phyloP scores from a whole-genome alignment of 768 basidiomycete genomes.

The Mycena belliarum region DNA sequence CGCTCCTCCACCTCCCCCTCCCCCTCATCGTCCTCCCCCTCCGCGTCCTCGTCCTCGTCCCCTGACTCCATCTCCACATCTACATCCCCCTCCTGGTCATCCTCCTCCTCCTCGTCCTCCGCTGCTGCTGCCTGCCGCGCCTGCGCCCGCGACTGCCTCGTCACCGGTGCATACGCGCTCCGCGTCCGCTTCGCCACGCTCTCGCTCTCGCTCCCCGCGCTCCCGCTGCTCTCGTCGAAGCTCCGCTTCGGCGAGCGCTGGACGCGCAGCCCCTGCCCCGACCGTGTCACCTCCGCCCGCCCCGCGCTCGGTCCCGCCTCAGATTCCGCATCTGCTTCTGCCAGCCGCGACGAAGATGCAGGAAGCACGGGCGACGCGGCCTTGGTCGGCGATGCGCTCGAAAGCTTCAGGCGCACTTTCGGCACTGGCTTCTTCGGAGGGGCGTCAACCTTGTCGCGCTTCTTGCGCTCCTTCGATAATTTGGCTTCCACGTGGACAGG shows the following conservation, averaged over 20 bases:
- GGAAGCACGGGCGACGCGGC: constrained; percentile 19
- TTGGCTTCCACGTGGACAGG: constrained; percentile 33
- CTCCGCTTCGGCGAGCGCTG: constrained; percentile 55
- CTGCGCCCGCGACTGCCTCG: neutral
- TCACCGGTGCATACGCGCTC: constrained; percentile 23
- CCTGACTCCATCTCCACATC: constrained; percentile 21
- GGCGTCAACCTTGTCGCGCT: constrained; percentile 17
- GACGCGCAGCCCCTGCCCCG: constrained; percentile 24
- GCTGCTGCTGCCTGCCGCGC: neutral
- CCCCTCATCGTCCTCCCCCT: constrained; percentile 22
- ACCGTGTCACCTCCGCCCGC: neutral
- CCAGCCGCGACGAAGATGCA: neutral
- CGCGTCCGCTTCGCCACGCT: constrained; percentile 38
- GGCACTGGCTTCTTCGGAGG: constrained; percentile 5
- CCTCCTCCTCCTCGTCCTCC: constrained; percentile 1
- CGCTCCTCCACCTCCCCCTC: constrained; percentile 13
- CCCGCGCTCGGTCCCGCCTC: neutral
- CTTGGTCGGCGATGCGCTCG: constrained; percentile 22
- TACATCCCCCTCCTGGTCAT: constrained; percentile 18
- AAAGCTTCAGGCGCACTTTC: constrained; percentile 37
- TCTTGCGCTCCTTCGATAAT: constrained; percentile 33
- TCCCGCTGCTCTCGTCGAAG: constrained; percentile 55
- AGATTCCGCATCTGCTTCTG: neutral
- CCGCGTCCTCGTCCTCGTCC: constrained; percentile 23
- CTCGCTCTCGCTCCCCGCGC: constrained; percentile 36